These are phyloP conservation scores for Syzygium grande DNA, from an alignment of 345 rosid genomes.

Conservation along the genomic window DNA sequence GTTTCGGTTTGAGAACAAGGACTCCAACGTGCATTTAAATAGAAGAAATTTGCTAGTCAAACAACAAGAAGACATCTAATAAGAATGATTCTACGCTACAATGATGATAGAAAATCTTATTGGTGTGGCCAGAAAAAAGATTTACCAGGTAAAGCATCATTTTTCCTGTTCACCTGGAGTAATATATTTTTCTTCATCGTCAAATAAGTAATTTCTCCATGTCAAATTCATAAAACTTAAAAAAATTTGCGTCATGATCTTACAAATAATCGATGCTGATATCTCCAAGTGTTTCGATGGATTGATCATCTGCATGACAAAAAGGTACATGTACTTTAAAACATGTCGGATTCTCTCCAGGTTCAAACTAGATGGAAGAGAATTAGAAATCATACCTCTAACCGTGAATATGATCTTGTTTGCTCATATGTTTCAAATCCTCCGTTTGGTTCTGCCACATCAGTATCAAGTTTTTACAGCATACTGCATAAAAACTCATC, in stretches of 20 bases:
- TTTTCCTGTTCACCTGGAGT: too few relatives aligned
- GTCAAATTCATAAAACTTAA: neutral
- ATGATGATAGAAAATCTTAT: neutral
- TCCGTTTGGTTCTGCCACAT: slow-evolving; percentile 43
- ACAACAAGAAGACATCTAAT: neutral
- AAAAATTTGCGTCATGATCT: slow-evolving; percentile 4
- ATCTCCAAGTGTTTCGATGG: slow-evolving; percentile 65
- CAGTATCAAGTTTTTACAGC: neutral
- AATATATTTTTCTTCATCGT: neutral
- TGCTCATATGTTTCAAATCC: slow-evolving; percentile 75
- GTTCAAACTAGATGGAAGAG: neutral
- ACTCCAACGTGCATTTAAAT: too few relatives aligned
- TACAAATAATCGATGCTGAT: slow-evolving; percentile 65
- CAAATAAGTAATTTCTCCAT: neutral
- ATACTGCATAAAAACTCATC: neutral
- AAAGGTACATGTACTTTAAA: neutral
- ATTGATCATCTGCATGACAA: slow-evolving; percentile 42
- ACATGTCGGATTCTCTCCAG: neutral
- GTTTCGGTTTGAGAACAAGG: too few relatives aligned
- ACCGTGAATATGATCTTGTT: slow-evolving; percentile 59
- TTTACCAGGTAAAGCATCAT: neutral
- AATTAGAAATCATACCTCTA: slow-evolving; percentile 33
- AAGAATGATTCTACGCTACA: neutral
- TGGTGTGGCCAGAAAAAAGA: neutral
- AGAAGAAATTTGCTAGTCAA: neutral